These are phyloP conservation scores for Trypanosoma theileri DNA, from an alignment of 208 protist species.

Conservation along the genomic window DNA sequence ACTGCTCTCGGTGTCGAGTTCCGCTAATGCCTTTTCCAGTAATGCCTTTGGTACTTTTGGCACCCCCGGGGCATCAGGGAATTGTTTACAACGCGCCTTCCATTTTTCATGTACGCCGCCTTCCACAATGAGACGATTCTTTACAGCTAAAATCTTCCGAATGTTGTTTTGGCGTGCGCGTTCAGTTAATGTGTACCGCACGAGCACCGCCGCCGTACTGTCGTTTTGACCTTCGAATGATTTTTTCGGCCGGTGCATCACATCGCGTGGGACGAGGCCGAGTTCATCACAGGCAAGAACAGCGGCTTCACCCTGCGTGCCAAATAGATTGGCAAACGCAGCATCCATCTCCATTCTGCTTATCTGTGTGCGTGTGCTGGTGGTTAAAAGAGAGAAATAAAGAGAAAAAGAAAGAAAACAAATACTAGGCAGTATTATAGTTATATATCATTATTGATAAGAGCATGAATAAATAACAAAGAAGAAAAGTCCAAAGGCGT, in stretches of 20 bases:
- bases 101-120: slow-evolving; percentile 30
- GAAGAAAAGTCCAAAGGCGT: not conserved
- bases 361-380: too few species aligned
- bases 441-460: too few species aligned
- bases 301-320: slow-evolving; percentile 31
- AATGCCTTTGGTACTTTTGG: slow-evolving; percentile 32
- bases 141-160: slow-evolving; percentile 31
- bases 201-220: slow-evolving; percentile 21
- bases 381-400: too few species aligned
- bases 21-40: slow-evolving; percentile 18
- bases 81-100: slow-evolving; percentile 27
- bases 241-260: slow-evolving; percentile 28
- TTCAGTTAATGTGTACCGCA: slow-evolving; percentile 43
- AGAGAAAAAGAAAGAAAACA: too few species aligned
- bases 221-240: slow-evolving; percentile 14
- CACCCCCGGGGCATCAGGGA: slow-evolving; percentile 32
- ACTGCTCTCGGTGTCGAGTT: slow-evolving; percentile 38
- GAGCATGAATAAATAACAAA: too few species aligned
- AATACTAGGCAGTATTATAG: too few species aligned
- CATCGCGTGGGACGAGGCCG: slow-evolving; percentile 33
- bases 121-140: slow-evolving; percentile 28
- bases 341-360: slow-evolving; percentile 24
- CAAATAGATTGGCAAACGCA: slow-evolving; percentile 36
- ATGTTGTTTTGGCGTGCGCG: slow-evolving; percentile 37
- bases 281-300: slow-evolving; percentile 42